Evolutionary conservation across 2,329 filamentous ascomycete species (phyloP), one percentile per base, ranked within the genome.

Genomic region (Phialophora expanda): DNA sequence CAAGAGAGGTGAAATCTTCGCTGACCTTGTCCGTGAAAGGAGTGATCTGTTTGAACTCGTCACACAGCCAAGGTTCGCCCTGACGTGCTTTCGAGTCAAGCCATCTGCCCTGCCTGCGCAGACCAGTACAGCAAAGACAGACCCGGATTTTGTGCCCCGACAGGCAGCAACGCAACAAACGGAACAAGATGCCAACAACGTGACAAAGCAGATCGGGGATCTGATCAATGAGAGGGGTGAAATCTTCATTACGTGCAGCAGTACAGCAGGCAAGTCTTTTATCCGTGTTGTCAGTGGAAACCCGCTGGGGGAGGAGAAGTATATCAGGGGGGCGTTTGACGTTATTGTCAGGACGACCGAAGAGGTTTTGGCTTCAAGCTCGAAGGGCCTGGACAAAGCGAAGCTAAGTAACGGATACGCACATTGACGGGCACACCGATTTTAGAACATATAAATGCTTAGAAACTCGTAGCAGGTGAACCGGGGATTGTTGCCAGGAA

Each of bases 281-380:
- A 96, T 98, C 67, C 84, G 94, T 0, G 87, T 97, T 44, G 89
- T 94, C 24, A 92, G 91, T 64, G 89, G 86, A 0, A 91, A 90
- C 72, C 81, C 85, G 26, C 81, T 86, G 48, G 87, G 89, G 0
- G 88, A 94, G 76, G 89, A 91, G 78, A 85, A 86, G 74, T 90
- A 92, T 76, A 79, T 97, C 3, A 82, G 87, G 67, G 83, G 83
- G 67, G 87, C 93, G 0, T 96, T 96, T 81, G 86, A 90, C 14
- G 85, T 91, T 62, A 76, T 97, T 44, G 87, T 93, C 1, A 78
- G 83, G 68, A 83, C 82, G 17, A 85, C 89, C 0, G 87, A 90
- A 77, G 83, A 84, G 73, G 80, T 86, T 14, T 70, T 84, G 26
- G 66, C 26, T 2, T 51, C 34, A 32, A 50, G 62, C 55, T 26